phyloP scores from a whole-genome alignment of 345 rosid species.

The Brassica nigra region DNA sequence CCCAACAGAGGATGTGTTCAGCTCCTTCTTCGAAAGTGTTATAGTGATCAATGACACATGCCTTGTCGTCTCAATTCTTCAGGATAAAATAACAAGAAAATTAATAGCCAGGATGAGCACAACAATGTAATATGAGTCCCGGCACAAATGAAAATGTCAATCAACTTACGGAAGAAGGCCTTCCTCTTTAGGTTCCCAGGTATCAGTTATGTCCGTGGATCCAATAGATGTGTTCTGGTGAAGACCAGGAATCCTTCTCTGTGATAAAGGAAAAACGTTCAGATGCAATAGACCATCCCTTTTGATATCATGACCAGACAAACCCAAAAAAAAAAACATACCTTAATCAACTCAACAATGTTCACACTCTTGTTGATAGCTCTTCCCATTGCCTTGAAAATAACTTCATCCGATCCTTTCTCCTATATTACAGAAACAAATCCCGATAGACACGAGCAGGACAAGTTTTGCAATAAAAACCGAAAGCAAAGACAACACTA shows the following conservation, averaged over 20 bases:
- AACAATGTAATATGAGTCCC: background rate
- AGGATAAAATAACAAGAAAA: background rate
- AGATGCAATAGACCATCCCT: constrained; percentile 15
- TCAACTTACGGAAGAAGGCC: constrained; percentile 87
- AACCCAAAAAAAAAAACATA: constrained; percentile 22
- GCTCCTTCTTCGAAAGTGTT: constrained; percentile 73
- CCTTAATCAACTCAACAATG: constrained; percentile 95
- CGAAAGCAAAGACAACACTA: background rate
- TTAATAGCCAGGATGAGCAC: background rate
- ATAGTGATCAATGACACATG: constrained; percentile 95
- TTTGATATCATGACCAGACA: background rate
- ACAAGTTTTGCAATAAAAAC: background rate
- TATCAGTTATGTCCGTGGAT: constrained; percentile 88
- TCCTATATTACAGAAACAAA: constrained; percentile 51
- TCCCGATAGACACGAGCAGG: background rate
- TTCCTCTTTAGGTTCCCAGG: constrained; percentile 96
- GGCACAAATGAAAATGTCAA: background rate
- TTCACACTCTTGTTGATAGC: constrained; percentile 96
- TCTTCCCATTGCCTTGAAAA: constrained; percentile 98
- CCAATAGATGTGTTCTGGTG: constrained; percentile 89
- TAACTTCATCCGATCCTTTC: constrained; percentile 70
- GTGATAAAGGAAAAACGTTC: constrained; percentile 30
- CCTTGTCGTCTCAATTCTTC: constrained; percentile 87
- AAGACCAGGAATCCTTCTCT: constrained; percentile 95
- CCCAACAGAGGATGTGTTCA: constrained; percentile 78